Evolutionary conservation across 2,329 filamentous ascomycete genomes (phyloP).

Genomic region (Fusarium subglutinans): DNA sequence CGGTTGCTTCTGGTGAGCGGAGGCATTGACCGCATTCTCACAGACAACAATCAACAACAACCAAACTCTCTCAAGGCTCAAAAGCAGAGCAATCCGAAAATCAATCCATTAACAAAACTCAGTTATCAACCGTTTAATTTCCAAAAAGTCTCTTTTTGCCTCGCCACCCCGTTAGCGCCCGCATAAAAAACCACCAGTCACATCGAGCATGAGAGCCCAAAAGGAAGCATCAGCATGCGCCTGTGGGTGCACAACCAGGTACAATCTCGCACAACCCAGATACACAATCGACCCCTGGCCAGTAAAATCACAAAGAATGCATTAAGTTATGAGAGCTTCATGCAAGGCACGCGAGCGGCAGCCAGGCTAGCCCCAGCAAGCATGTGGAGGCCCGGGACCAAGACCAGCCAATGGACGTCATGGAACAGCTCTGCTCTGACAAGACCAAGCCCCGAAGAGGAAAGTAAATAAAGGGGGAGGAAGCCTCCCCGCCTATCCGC

Average conservation of each 20-base stretch:
- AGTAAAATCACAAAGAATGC: conserved; percentile 14
- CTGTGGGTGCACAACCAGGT: conserved; percentile 14
- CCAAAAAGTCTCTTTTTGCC: conserved; percentile 24
- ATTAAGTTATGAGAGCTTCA: conserved; percentile 33
- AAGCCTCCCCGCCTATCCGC: conserved; percentile 25
- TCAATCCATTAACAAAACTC: neutral
- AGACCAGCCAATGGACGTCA: conserved; percentile 21
- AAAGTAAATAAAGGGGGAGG: conserved; percentile 38
- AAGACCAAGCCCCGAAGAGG: conserved; percentile 19
- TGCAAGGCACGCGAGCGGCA: conserved; percentile 30
- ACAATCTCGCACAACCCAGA: conserved; percentile 27
- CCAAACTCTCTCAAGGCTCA: neutral
- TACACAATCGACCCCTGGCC: conserved; percentile 28
- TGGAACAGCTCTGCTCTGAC: conserved; percentile 17
- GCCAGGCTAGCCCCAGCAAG: conserved; percentile 14
- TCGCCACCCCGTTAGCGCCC: conserved; percentile 36
- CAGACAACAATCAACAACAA: neutral
- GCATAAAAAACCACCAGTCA: conserved; percentile 24
- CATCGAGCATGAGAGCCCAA: neutral
- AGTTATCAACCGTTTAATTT: conserved; percentile 31
- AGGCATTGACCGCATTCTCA: conserved; percentile 11
- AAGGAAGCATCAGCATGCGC: neutral
- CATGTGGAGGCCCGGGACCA: conserved; percentile 16
- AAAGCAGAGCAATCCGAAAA: neutral
- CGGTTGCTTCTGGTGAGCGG: neutral